phyloP scores from a whole-genome alignment of 345 rosid genomes.

The Eucalyptus dawsonii region DNA sequence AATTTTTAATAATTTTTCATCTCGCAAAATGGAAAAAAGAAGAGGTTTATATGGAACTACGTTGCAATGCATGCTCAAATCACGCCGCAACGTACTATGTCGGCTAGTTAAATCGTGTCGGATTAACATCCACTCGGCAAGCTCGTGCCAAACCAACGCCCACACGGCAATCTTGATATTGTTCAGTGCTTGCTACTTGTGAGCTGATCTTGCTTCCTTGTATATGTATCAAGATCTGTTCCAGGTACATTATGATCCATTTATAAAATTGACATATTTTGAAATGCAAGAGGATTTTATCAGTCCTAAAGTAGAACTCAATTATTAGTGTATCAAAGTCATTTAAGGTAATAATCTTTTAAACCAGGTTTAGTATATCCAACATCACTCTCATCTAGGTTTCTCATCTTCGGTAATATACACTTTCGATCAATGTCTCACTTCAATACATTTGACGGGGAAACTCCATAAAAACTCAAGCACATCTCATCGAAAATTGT shows the following conservation, averaged over 20 bases:
- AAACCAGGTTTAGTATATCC: not conserved
- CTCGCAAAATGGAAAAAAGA: not conserved
- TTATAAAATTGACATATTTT: not conserved
- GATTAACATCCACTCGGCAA: not conserved
- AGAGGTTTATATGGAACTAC: not conserved
- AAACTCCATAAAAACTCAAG: not conserved
- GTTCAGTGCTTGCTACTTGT: too few relatives aligned
- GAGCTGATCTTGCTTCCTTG: not conserved
- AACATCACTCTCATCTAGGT: not conserved
- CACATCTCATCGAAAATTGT: not conserved
- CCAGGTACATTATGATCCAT: not conserved
- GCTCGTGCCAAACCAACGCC: not conserved
- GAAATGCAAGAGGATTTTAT: not conserved
- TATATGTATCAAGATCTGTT: not conserved
- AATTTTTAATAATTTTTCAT: not conserved
- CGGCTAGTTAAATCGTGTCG: not conserved
- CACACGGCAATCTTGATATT: not conserved
- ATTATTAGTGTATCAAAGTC: not conserved
- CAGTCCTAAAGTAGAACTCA: not conserved
- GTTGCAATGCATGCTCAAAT: not conserved
- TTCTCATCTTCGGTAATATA: not conserved
- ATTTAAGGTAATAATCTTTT: not conserved
- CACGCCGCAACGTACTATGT: not conserved
- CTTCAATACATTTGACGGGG: not conserved
- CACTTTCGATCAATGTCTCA: not conserved